Base-by-base conservation (phyloP, 331 rosid species). In the Ulmus americana region DNA sequence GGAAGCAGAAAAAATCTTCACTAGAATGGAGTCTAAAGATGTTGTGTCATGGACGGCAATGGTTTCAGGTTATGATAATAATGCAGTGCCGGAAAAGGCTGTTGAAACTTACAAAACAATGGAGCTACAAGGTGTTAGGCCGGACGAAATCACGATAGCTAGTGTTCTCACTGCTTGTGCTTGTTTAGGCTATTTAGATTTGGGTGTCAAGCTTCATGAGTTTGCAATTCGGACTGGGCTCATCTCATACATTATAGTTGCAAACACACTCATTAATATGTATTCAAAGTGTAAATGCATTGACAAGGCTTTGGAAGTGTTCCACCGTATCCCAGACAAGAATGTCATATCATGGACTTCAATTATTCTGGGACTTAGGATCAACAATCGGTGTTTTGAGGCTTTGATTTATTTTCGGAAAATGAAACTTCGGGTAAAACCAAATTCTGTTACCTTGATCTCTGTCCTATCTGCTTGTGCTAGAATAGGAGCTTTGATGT, bases 41-140 rank as follows among this genome's bases (percentile, higher is more conserved):
- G 87, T 88, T 66, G 92, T 91, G 61, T 76, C 86, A 10, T 91
- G 97, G 97, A 91, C 95, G 9, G 74, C 90, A 0, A 88, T 88
- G 97, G 74, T 91, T 73, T 83, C 90, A 0, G 86, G 90, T 52
- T 88, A 88, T 35, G 90, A 77, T 66, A 80, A 81, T 50, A 77
- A 85, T 39, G 65, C 68, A 47, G 71, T 81, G 63, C 88, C 90
- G 58, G 80, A 58, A 71, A 88, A 83, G 82, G 95, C 97, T 58
- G 64, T 86, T 62, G 88, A 84, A 70, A 84, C 88, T 16, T 91
- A 86, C 74, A 70, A 80, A 78, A 60, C 45, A 72, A 91, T 91
- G 97, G 92, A 78, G 74, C 61, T 39, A 62, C 82, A 82, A 66
- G 90, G 87, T 28, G 54, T 91, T 49, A 7, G 67, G 73, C 92